Conservation (phyloP, 345 rosid species). For the Microcos paniculata region DNA sequence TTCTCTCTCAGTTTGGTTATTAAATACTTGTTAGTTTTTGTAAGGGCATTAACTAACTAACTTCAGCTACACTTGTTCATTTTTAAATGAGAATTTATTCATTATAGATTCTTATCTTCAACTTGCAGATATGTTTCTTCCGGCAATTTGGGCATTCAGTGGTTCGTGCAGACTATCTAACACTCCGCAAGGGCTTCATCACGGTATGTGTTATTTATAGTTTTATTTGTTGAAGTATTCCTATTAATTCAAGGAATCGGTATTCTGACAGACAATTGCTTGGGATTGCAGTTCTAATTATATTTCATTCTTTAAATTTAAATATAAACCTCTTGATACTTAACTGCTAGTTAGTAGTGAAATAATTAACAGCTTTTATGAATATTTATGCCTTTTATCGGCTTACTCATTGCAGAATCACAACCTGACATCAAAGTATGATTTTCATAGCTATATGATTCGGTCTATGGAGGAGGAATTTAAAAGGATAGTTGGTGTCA, state of each 20-base stretch:
- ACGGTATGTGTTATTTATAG: constrained; percentile 40
- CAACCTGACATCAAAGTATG: constrained; percentile 63
- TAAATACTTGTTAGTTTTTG: not conserved
- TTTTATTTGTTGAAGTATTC: not conserved
- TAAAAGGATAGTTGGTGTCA: constrained; percentile 89
- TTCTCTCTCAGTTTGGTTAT: not conserved
- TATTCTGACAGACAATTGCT: not conserved
- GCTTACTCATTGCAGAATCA: constrained; percentile 66
- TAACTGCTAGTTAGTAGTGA: not conserved
- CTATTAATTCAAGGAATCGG: not conserved
- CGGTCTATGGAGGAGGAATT: constrained; percentile 99
- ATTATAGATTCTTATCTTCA: constrained; percentile 12
- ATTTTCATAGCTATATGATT: constrained; percentile 95
- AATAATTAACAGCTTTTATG: not conserved
- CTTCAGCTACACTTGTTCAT: not conserved
- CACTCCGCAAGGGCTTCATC: constrained; percentile 88
- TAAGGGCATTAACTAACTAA: not conserved
- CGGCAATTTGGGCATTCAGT: constrained; percentile 89
- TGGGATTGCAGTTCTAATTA: not conserved
- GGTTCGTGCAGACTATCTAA: constrained; percentile 80
- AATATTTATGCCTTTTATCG: constrained; percentile 17
- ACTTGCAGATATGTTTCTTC: constrained; percentile 83
- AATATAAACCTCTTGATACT: not conserved
- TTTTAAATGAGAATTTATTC: not conserved
- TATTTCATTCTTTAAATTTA: not conserved